Base-by-base conservation (phyloP, 768 basidiomycete species). In the Termitomyces eurrhizus region DNA sequence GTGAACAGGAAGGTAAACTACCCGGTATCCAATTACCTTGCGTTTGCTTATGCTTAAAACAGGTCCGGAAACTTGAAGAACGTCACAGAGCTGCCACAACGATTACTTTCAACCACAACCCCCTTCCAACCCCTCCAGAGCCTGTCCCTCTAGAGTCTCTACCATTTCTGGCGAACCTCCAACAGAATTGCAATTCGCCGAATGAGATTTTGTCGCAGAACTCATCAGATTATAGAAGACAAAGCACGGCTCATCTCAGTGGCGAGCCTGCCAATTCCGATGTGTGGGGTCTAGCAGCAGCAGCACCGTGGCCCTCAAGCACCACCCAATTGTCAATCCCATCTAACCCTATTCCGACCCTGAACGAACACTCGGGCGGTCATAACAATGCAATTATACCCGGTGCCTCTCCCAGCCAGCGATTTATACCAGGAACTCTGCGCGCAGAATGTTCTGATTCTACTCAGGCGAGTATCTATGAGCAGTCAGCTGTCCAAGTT, bases 111-210 rank as follows among this genome's bases (percentile, higher is more conserved):
- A 66, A 67, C 53, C 67, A 69, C 41, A 85, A 85, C 65, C 85
- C 85, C 4, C 76, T 86, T 21, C 84, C 84, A 26, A 69, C 73
- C 45, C 84, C 84, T n/a, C 84, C 84, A 13, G 77, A 80, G 58
- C 84, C 82, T 3, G 68, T 84, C 7, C 74, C 80, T 9, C 70
- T 79, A 11, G 78, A 81, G 29, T 72, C 75, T 44, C 72, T 82
- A 21, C 78, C 80, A 12, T 54, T 74, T 12, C 77, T 81, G 55
- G 72, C 74, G 18, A 74, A 77, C 50, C 42, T 42, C 42, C 58
- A 57, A 46, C 51, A 57, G 55, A 56, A 60, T 7, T 32, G 33
- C 32, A 57, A 42, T 46, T 26, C 55, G 41, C n/a, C 55, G 35
- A 51, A 41, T 24, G 42, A 41, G 36, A 45, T 33, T 11, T 4